Conservation (phyloP, 2,329 filamentous ascomycete genomes). For the Fusarium vanettenii region DNA sequence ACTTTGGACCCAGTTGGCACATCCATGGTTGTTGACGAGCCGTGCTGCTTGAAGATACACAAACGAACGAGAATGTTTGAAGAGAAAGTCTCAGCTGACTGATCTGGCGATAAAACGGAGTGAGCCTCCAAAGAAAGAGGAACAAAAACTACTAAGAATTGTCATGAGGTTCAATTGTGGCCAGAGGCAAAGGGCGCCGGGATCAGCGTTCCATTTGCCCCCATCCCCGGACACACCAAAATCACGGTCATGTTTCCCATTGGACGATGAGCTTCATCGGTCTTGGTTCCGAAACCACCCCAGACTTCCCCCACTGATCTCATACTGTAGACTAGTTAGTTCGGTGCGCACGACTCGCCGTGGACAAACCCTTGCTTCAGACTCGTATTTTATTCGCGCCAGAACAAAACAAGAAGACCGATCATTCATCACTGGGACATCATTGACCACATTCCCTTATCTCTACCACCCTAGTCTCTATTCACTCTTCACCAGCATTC, state of each 20-base stretch:
- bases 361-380: not conserved
- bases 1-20: slow-evolving; percentile 4
- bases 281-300: not conserved
- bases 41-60: not conserved
- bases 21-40: slow-evolving; percentile 15
- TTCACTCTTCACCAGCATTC: not conserved
- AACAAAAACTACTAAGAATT: not conserved
- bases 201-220: not conserved
- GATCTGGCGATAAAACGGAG: not conserved
- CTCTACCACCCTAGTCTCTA: not conserved
- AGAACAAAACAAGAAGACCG: not conserved
- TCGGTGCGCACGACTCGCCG: not conserved
- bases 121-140: not conserved
- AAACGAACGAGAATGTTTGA: not conserved
- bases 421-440: not conserved
- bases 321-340: not conserved
- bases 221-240: not conserved
- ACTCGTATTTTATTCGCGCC: not conserved
- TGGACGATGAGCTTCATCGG: not conserved
- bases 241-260: slow-evolving; percentile 5
- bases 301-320: not conserved
- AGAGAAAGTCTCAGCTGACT: not conserved
- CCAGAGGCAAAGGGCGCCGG: not conserved
- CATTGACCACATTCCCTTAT: not conserved
- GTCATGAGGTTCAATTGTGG: not conserved